phyloP scores from a whole-genome alignment of 495 filamentous ascomycete species.

The Patellaria atrata region DNA sequence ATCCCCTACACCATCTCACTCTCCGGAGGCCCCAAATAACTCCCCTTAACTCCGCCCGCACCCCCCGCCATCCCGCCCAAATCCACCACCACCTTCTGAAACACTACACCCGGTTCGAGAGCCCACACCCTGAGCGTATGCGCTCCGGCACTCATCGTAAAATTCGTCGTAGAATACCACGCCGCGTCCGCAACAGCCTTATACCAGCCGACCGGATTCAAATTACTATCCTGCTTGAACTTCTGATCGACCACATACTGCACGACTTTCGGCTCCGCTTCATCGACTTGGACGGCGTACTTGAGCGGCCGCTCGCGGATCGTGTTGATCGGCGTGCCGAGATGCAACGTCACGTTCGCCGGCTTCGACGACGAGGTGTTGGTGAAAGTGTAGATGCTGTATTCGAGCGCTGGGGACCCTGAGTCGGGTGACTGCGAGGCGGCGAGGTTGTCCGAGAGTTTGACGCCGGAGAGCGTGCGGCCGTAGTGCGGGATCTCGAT shows the following conservation, averaged over 20 bases:
- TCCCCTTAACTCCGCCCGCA: no score
- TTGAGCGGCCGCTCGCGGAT: slow-evolving; percentile 42
- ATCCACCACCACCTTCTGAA: slow-evolving; percentile 55
- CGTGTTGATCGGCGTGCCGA: slow-evolving; percentile 47
- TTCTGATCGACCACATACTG: slow-evolving; percentile 35
- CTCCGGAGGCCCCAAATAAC: slow-evolving; percentile 58
- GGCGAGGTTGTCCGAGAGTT: slow-evolving; percentile 38
- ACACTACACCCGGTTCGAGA: slow-evolving; percentile 47
- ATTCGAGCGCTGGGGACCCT: slow-evolving; percentile 43
- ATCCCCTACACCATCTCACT: slow-evolving; percentile 33
- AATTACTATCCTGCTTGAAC: slow-evolving; percentile 1
- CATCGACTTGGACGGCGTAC: slow-evolving; percentile 44
- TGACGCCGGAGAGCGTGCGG: slow-evolving; percentile 43
- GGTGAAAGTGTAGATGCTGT: slow-evolving; percentile 50
- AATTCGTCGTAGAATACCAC: slow-evolving; percentile 45
- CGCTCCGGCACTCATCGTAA: slow-evolving; percentile 34
- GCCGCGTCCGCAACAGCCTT: slow-evolving; percentile 41
- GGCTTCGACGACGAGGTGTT: slow-evolving; percentile 19
- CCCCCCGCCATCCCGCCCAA: slow-evolving; percentile 51
- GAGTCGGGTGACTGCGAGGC: slow-evolving; percentile 32
- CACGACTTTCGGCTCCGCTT: slow-evolving; percentile 31
- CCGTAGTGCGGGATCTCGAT: slow-evolving; percentile 39
- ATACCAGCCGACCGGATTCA: slow-evolving; percentile 40
- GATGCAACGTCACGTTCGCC: slow-evolving; percentile 46
- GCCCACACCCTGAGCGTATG: slow-evolving; percentile 48